Evolutionary conservation across 2,329 filamentous ascomycete species (phyloP).

Genomic region (Hypomyces rosellus): DNA sequence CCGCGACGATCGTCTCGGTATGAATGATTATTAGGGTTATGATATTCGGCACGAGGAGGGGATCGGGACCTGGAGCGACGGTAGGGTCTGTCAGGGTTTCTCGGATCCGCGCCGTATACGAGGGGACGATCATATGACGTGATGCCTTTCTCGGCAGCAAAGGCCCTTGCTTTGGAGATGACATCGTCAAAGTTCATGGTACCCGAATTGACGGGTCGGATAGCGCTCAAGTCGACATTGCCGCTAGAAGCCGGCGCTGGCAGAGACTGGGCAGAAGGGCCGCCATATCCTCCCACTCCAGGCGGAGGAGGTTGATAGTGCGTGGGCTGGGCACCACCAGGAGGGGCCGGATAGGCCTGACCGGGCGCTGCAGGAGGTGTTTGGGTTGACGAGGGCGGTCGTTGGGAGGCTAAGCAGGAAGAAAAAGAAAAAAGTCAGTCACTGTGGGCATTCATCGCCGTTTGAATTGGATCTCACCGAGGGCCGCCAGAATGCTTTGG

Average conservation of each 20-base stretch:
- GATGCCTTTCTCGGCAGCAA: constrained; percentile 72
- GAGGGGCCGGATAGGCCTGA: constrained; percentile 35
- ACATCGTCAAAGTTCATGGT: constrained; percentile 79
- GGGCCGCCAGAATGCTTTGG: constrained; percentile 42
- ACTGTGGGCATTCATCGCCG: background rate
- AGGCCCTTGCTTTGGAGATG: constrained; percentile 76
- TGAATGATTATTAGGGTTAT: constrained; percentile 66
- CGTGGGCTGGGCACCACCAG: constrained; percentile 27
- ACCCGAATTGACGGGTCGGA: constrained; percentile 73
- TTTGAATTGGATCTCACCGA: constrained; percentile 32
- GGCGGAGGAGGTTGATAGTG: constrained; percentile 33
- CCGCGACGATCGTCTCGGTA: constrained; percentile 81
- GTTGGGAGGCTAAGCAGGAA: constrained; percentile 28
- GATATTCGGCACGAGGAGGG: constrained; percentile 62
- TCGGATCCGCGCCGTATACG: constrained; percentile 35
- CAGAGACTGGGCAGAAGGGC: constrained; percentile 38
- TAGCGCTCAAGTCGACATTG: constrained; percentile 71
- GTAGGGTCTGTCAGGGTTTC: constrained; percentile 45
- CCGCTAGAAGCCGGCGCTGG: constrained; percentile 68
- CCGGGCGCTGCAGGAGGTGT: constrained; percentile 32
- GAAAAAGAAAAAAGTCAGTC: background rate
- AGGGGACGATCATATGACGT: constrained; percentile 53
- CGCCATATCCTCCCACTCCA: constrained; percentile 30
- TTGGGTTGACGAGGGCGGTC: constrained; percentile 37
- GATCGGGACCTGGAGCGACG: constrained; percentile 67